Conservation (phyloP, 1,284 basidiomycete genomes). For the Termitomyces sp. region DNA sequence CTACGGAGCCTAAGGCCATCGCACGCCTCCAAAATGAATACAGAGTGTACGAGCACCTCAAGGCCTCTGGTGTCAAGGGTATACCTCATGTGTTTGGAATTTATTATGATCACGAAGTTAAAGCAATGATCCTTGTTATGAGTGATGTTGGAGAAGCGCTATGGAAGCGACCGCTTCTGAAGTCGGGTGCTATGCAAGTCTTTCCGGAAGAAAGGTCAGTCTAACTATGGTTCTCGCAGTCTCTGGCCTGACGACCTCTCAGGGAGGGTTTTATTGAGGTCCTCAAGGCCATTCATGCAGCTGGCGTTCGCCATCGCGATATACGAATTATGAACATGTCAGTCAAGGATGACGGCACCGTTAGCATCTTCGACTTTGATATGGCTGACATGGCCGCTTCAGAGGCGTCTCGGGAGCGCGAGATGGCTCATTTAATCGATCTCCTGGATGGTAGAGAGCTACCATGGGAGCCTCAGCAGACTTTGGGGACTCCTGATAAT, state of each 20-base stretch:
- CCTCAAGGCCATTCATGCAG: constrained; percentile 8
- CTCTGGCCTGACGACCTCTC: background rate
- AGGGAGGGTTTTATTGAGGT: constrained; percentile 4
- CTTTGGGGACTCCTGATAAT: constrained; percentile 5
- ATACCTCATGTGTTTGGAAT: constrained; percentile 9
- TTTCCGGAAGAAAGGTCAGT: constrained; percentile 2
- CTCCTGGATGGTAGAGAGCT: constrained; percentile 6
- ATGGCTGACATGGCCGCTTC: constrained; percentile 10
- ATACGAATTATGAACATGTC: constrained; percentile 8
- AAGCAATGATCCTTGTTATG: constrained; percentile 11
- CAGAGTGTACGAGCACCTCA: constrained; percentile 8
- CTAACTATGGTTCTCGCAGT: background rate
- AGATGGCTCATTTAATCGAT: constrained; percentile 7
- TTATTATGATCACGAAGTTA: constrained; percentile 7
- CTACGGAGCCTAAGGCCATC: background rate
- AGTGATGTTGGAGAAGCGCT: constrained; percentile 9
- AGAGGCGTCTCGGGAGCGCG: constrained; percentile 7
- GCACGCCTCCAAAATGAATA: constrained; percentile 6
- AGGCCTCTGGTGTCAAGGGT: background rate
- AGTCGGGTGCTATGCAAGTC: background rate
- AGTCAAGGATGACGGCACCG: constrained; percentile 7
- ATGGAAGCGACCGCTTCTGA: background rate
- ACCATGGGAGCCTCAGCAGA: background rate
- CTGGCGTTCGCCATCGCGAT: constrained; percentile 16
- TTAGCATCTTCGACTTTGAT: constrained; percentile 15